Evolutionary conservation across 2,329 filamentous ascomycete species (phyloP).

Genomic region (Claviceps digitariae): DNA sequence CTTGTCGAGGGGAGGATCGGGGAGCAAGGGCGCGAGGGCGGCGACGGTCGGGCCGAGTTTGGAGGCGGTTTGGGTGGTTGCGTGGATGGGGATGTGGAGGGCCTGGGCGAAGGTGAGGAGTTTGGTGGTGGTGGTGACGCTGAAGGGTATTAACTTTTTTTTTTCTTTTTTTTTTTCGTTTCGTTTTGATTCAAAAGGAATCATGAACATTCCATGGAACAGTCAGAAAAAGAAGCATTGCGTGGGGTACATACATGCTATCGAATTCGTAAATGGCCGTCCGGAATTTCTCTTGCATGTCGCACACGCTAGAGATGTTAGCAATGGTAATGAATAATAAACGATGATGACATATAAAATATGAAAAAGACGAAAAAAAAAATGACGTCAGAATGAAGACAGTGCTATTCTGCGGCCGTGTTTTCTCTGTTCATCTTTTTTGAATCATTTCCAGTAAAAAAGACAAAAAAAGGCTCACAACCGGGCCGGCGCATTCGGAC

Average conservation of each 20-base stretch:
- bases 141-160: conserved; percentile 18
- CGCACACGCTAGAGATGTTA: conserved; percentile 56
- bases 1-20: conserved; percentile 59
- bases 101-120: conserved; percentile 50
- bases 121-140: conserved; percentile 54
- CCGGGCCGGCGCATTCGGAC: not conserved
- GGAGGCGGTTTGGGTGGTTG: conserved; percentile 71
- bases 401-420: no score
- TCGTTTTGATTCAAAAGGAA: not conserved
- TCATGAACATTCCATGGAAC: not conserved
- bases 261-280: conserved; percentile 72
- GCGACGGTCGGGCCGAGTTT: conserved; percentile 70
- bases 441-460: no score
- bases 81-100: conserved; percentile 65
- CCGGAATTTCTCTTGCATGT: conserved; percentile 89
- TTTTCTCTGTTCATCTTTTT: no score
- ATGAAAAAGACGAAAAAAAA: no score
- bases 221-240: not conserved
- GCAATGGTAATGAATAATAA: not conserved
- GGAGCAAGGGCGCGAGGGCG: conserved; percentile 47
- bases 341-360: not conserved
- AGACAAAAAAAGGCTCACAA: no score
- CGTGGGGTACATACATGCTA: conserved; percentile 54
- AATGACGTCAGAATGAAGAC: no score
- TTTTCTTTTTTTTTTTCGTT: no score